Percentiles rank a stretch among this genome's conserved stretches.
phyloP scores from a whole-genome alignment of 768 basidiomycete species.

The Russula lepida region DNA sequence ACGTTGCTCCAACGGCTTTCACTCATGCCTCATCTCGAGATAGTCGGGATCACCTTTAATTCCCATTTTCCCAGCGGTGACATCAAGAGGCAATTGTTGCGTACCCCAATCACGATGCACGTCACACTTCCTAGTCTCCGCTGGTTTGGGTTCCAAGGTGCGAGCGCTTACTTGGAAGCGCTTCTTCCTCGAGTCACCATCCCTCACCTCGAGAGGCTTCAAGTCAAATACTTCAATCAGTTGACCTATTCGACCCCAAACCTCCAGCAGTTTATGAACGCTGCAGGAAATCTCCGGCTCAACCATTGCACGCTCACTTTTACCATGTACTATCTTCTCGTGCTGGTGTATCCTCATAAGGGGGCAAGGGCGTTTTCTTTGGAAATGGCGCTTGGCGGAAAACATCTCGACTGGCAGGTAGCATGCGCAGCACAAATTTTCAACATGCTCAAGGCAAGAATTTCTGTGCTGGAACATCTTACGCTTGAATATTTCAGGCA shows the following conservation, averaged over 20 bases:
- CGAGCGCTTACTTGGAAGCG: neutral
- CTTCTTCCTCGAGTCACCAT: neutral
- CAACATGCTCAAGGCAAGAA: neutral
- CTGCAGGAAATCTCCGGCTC: neutral
- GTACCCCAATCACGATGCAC: neutral
- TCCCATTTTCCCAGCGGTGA: neutral
- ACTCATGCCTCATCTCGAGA: too few species aligned
- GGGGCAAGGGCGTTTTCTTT: too few species aligned
- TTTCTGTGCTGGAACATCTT: neutral
- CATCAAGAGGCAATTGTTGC: neutral
- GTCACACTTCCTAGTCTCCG: neutral
- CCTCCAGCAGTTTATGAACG: neutral
- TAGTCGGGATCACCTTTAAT: too few species aligned
- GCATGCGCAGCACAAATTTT: neutral
- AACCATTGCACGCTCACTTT: neutral
- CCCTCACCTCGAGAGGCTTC: neutral
- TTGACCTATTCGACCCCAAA: neutral
- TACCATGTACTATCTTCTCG: fast-evolving
- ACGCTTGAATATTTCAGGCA: neutral
- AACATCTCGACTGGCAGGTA: neutral
- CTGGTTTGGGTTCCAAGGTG: neutral
- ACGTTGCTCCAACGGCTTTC: too few species aligned
- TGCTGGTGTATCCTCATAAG: neutral
- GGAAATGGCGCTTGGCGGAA: neutral
- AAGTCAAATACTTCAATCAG: neutral